phyloP scores from a whole-genome alignment of 805 yeast species.

The Isabelozyma gotoi region DNA sequence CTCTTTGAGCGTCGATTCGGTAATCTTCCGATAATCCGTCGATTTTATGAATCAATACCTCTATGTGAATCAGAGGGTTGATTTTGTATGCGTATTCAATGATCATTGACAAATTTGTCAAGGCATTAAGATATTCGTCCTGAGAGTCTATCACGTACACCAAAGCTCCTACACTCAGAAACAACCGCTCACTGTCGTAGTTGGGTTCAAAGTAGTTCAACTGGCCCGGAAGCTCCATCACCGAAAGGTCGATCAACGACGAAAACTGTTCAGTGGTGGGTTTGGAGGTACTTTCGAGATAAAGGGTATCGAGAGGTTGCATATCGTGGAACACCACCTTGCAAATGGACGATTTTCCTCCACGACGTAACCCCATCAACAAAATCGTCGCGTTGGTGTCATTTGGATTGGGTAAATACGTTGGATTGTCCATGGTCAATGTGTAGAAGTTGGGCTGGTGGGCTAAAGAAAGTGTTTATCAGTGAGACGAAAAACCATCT shows the following conservation, averaged over 20 bases:
- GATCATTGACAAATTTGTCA: constrained; percentile 84
- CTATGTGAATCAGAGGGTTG: constrained; percentile 83
- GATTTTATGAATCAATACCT: constrained; percentile 91
- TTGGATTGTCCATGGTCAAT: constrained; percentile 13
- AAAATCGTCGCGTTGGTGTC: constrained; percentile 78
- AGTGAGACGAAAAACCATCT: not conserved
- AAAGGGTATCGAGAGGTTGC: constrained; percentile 92
- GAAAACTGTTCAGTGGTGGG: constrained; percentile 84
- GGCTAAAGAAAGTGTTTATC: not conserved
- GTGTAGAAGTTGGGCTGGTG: not conserved
- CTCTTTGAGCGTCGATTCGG: constrained; percentile 91
- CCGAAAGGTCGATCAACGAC: constrained; percentile 80
- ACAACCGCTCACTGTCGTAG: constrained; percentile 74
- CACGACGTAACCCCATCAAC: constrained; percentile 84
- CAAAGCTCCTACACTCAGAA: constrained; percentile 81
- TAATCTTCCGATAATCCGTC: constrained; percentile 95
- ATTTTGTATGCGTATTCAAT: constrained; percentile 83
- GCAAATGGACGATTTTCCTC: constrained; percentile 94
- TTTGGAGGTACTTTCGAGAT: constrained; percentile 84
- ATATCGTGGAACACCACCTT: constrained; percentile 94
- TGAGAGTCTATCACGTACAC: constrained; percentile 95
- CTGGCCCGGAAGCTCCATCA: constrained; percentile 95
- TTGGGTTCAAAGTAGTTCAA: constrained; percentile 83
- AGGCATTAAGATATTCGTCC: constrained; percentile 90
- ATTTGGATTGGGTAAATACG: constrained; percentile 28